Evolutionary conservation across 106 monocot genomes (phyloP).

Genomic region (Platanthera guangdongensis): DNA sequence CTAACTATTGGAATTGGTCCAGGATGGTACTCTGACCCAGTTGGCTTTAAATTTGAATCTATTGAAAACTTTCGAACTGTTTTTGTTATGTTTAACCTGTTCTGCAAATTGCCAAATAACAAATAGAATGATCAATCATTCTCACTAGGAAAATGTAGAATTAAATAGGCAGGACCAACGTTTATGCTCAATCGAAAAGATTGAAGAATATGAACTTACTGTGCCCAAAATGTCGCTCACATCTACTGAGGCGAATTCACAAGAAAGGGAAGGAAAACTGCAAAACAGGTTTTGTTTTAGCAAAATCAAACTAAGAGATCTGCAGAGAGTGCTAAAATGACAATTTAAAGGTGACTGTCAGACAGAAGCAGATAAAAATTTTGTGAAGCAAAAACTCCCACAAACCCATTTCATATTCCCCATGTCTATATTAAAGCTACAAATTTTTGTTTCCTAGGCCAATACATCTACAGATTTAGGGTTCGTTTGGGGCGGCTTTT

Average conservation of each 20-base stretch:
- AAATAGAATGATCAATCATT: neutral
- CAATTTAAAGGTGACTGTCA: neutral
- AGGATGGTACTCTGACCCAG: slow-evolving; percentile 81
- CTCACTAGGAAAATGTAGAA: neutral
- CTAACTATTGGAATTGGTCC: slow-evolving; percentile 73
- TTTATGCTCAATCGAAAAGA: neutral
- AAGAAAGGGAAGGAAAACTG: slow-evolving; percentile 97
- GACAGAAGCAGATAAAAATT: neutral
- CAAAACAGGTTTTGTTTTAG: slow-evolving; percentile 11
- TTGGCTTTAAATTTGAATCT: slow-evolving; percentile 70
- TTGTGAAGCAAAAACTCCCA: neutral
- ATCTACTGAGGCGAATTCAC: slow-evolving; percentile 99
- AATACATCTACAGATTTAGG: neutral
- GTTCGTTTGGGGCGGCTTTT: too few species aligned
- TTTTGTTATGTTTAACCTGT: slow-evolving; percentile 95
- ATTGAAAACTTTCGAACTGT: slow-evolving; percentile 94
- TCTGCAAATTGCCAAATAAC: slow-evolving; percentile 52
- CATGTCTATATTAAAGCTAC: neutral
- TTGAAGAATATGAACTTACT: slow-evolving; percentile 39
- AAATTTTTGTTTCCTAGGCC: neutral
- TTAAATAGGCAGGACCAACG: neutral
- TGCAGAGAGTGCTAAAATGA: neutral
- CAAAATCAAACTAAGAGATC: slow-evolving; percentile 5
- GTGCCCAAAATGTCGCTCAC: slow-evolving; percentile 96
- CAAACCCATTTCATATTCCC: neutral